Base-by-base conservation (phyloP, 805 yeast genomes). In the Debaryomyces hansenii region DNA sequence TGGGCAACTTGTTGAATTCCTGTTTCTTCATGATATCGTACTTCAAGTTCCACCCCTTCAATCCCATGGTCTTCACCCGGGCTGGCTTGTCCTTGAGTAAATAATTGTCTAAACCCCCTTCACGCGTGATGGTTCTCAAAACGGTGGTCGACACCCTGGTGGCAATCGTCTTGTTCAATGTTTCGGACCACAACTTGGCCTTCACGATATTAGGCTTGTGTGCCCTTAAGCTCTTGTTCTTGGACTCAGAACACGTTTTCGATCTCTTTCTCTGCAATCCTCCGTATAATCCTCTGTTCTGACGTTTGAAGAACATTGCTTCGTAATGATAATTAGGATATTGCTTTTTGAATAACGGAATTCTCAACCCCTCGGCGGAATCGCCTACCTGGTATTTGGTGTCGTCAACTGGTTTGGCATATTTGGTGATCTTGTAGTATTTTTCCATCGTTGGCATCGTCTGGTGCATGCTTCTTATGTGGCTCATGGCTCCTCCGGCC, bases 81-180 rank as follows among this genome's bases (percentile, higher is more conserved):
- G 96, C 95, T 5, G 95, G 75, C 55, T 87, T 89, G 49, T 90
- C 96, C 67, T 94, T 94, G 37, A 83, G 77, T 50, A 94, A 67
- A 63, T 94, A 94, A 53, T 84, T 84, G 62, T 94, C 99, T 46
- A 94, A 74, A 4, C 99, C 99, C 51, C 99, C 99, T 65, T 92
- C 98, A 57, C 83, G 88, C 48, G 88, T 85, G 48, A 94, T 85
- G 0, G 97, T 90, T 58, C 84, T 82, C 60, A 94, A 75, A 5
- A 90, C 97, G 49, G 84, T 80, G 4, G 97, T 80, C 6, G 90
- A 84, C 31, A 90, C 82, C 49, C 77, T 82, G 45, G 89, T 65
- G 41, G 72, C 71, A 38, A 90, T 64, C 34, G 72, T 66, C 54
- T 74, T 75, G 48, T 82, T 70, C 57, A 94, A 75, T 0, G 87